phyloP scores from a whole-genome alignment of 495 filamentous ascomycete genomes.

The Pseudoneurospora amorphoporcata region DNA sequence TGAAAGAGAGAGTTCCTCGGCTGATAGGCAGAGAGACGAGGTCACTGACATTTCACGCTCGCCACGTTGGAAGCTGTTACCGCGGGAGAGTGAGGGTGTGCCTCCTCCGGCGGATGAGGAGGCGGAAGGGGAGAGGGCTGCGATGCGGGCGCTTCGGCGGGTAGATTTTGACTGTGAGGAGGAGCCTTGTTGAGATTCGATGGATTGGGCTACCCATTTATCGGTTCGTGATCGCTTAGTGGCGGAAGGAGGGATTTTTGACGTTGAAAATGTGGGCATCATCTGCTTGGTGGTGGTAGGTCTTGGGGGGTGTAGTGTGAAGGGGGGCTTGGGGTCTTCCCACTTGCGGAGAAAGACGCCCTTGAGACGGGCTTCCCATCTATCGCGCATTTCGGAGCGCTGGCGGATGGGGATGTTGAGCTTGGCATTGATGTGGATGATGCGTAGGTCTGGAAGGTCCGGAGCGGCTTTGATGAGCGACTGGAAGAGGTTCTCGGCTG shows the following conservation, averaged over 20 bases:
- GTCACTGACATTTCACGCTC: not conserved
- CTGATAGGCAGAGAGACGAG: not conserved
- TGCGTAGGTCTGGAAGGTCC: constrained; percentile 50
- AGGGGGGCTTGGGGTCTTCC: constrained; percentile 36
- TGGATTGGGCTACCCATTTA: not conserved
- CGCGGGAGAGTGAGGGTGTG: not conserved
- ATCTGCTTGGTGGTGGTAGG: constrained; percentile 5
- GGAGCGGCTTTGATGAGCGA: constrained; percentile 61
- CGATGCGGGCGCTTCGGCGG: constrained; percentile 19
- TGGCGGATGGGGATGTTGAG: constrained; percentile 69
- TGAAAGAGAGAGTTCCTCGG: not conserved
- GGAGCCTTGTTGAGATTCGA: not conserved
- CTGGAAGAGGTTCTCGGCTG: constrained; percentile 64
- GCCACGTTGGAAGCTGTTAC: not conserved
- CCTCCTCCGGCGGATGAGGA: constrained; percentile 13
- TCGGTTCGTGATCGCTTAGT: not conserved
- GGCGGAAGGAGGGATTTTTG: not conserved
- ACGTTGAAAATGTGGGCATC: not conserved
- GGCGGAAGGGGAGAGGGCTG: constrained; percentile 1
- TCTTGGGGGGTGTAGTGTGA: constrained; percentile 12
- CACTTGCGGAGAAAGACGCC: constrained; percentile 52
- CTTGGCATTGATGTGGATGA: constrained; percentile 59
- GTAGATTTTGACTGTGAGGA: constrained; percentile 1
- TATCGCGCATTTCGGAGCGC: constrained; percentile 59
- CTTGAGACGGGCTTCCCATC: constrained; percentile 56